Evolutionary conservation across 2,329 filamentous ascomycete genomes (phyloP), one percentile per base, ranked within the genome.

Genomic region (Fusarium hostae): DNA sequence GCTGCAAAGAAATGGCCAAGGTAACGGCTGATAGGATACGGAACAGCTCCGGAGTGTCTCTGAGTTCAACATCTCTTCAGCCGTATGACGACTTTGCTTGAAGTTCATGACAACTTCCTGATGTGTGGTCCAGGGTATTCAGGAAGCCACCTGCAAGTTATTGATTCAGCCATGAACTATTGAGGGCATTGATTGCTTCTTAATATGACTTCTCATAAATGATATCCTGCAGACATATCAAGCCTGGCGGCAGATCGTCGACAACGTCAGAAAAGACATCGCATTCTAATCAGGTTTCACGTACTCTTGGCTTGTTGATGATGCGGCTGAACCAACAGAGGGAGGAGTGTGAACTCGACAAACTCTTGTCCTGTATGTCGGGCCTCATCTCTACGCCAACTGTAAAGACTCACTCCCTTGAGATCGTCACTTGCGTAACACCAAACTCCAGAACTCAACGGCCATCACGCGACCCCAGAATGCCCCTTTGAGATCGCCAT

Each of bases 371-470:
- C 45, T 65, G 37, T 45, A 45, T 28, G 15, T 30, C 24, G 9
- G 20, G 43, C n/a, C n/a, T 59, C 35, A 51, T 55, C 44, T 41
- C 45, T 59, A 30, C 43, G 70, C 43, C 60, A 66, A 66, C 60
- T 22, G 34, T 9, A 22, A 39, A 59, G 39, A 63, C 44, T 40
- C 34, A 16, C 44, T 52, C 56, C 32, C 40, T 56, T 51, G 28
- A 37, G 63, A 66, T 59, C 43, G 40, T 59, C 50, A 57, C 39
- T 44, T 45, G 39, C 43, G 35, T 44, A 54, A 56, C 43, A 35
- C 43, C 54, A 55, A 34, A 47, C 39, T 54, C 26, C 30, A 45
- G 55, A 47, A 41, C 18, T n/a, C 35, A 57, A 48, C 41, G 41
- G 22, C 13, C 43, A 41, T 64, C 50, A 59, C 40, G 26, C 44